phyloP scores from a whole-genome alignment of 2,329 filamentous ascomycete species.

The Sarocladiaceae sp. region DNA sequence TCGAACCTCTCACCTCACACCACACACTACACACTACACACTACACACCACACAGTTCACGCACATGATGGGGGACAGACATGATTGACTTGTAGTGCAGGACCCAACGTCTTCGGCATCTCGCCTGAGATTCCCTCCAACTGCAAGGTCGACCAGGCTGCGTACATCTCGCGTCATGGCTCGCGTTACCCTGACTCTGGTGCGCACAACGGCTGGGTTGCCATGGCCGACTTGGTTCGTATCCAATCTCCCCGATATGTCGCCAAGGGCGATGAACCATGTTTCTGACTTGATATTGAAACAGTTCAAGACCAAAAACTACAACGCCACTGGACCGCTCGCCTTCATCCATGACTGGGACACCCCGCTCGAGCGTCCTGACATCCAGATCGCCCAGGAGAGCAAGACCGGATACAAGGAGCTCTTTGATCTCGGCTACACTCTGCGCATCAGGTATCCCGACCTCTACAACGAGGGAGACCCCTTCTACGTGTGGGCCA shows the following conservation, averaged over 20 bases:
- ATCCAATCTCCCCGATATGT: neutral
- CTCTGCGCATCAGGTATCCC: constrained; percentile 34
- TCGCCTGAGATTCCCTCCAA: constrained; percentile 45
- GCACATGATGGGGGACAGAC: too few species aligned
- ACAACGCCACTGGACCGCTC: constrained; percentile 45
- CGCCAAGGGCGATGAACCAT: neutral
- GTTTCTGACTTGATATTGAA: neutral
- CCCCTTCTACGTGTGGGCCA: constrained; percentile 56
- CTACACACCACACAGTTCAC: too few species aligned
- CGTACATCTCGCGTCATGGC: constrained; percentile 55
- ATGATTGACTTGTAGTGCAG: constrained; percentile 25
- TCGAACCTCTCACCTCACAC: neutral
- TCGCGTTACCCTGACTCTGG: constrained; percentile 56
- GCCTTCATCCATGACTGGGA: constrained; percentile 54
- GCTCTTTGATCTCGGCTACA: constrained; percentile 48
- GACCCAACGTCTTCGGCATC: constrained; percentile 50
- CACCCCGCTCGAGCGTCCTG: constrained; percentile 48
- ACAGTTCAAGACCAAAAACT: constrained; percentile 47
- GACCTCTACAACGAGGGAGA: constrained; percentile 43
- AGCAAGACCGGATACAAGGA: constrained; percentile 60
- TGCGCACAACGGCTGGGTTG: constrained; percentile 52
- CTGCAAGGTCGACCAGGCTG: constrained; percentile 54
- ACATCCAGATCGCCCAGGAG: constrained; percentile 50
- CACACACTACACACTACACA: too few species aligned
- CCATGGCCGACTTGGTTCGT: constrained; percentile 36